Percentiles rank a stretch among this genome's conserved stretches.
These are phyloP conservation scores for Xerocomus potaroensis DNA, from an alignment of 768 basidiomycete genomes.

Conservation along the genomic window DNA sequence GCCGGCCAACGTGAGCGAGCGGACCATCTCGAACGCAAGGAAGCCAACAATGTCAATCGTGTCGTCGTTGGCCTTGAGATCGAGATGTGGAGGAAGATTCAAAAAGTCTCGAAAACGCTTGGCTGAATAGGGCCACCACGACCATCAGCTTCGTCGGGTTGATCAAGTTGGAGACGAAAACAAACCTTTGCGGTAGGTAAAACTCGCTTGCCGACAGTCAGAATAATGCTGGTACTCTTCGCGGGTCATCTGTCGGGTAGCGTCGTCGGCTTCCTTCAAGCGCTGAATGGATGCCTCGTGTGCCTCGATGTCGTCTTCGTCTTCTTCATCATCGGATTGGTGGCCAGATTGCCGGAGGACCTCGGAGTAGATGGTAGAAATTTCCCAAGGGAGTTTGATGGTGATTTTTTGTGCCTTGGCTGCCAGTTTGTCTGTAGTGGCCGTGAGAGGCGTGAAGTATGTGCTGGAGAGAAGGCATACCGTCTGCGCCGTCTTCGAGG, in stretches of 20 bases:
- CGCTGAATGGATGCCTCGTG: constrained; percentile 91
- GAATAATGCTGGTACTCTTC: constrained; percentile 98
- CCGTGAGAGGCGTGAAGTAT: background rate
- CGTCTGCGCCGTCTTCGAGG: constrained; percentile 79
- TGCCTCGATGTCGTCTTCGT: constrained; percentile 94
- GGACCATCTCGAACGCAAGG: constrained; percentile 95
- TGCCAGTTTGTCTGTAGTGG: constrained; percentile 63
- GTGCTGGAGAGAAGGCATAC: constrained; percentile 34
- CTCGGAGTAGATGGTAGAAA: constrained; percentile 87
- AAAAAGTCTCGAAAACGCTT: constrained; percentile 95
- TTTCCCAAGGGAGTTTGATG: constrained; percentile 95
- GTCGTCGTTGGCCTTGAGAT: constrained; percentile 89
- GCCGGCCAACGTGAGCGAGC: constrained; percentile 85
- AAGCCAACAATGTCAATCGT: constrained; percentile 97
- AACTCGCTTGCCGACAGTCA: constrained; percentile 93
- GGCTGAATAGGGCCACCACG: constrained; percentile 40
- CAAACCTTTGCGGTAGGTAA: constrained; percentile 92
- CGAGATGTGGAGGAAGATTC: constrained; percentile 80
- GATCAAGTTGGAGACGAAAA: background rate
- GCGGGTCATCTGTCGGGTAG: constrained; percentile 91
- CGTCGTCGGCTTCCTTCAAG: constrained; percentile 92
- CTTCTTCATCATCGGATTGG: constrained; percentile 92
- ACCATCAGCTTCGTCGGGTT: background rate
- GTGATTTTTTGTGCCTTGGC: constrained; percentile 90
- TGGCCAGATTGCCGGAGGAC: constrained; percentile 70